Base-by-base conservation (phyloP, 2,329 filamentous ascomycete species). In the Lachnellula hyalina region DNA sequence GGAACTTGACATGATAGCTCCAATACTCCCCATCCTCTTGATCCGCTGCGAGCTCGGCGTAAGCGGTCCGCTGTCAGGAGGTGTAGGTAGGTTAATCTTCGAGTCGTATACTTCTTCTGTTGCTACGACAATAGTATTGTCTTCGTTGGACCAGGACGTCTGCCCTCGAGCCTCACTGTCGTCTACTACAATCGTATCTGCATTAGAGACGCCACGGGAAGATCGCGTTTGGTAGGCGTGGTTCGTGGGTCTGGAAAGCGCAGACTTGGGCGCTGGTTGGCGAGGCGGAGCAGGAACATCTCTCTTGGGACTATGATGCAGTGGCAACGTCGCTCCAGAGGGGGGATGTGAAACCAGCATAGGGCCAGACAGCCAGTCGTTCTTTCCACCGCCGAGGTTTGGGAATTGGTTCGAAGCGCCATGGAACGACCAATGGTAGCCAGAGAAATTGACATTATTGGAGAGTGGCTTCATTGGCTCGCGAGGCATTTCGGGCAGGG, bases 1-100 rank as follows among this genome's bases (percentile, higher is more conserved):
- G 35, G 53, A 47, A 42, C 58, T 61, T 32, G 56, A 63, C 41
- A 67, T 47, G 25, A 67, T 62, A n/a, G 55, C 54, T 2, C 53
- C 60, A 34, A 67, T 64, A 36, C 59, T 64, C 11, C 64, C 56
- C 41, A 61, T 60, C 19, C 60, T 51, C 55, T 66, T 65, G 36
- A 65, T 66, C 9, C 62, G 52, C 47, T 58, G 32, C 15, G 54
- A 48, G 12, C 23, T 51, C 4, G 63, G 63, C 14, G 65, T 65
- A 25, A 59, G 47, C 6, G 53, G 52, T 32, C 54, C 58, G 28
- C 58, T 61, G 12, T 41, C 42, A 5, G 60, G 60, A 11, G 58
- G 60, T 12, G 58, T 53, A 34, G 60, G 57, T n/a, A 59, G 41
- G 23, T 40, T 19, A 17, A 49, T 49, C 21, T 46, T 34, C 4